Conservation (phyloP, 257 asterid genomes). For the Solanum habrochaites region DNA sequence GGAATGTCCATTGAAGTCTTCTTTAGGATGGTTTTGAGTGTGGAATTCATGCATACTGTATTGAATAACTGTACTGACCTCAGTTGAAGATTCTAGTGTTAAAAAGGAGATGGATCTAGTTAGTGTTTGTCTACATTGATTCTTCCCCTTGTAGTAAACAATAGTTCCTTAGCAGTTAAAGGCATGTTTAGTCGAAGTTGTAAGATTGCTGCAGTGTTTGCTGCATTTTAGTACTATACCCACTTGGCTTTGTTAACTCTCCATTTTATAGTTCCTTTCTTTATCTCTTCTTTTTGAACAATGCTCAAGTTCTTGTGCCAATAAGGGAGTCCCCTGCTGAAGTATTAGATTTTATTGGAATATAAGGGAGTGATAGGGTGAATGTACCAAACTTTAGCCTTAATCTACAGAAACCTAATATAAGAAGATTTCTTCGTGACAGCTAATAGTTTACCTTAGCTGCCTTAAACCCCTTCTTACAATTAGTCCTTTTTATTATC, state of each 20-base stretch:
- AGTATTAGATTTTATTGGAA: neutral
- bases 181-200: neutral
- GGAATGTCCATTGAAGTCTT: neutral
- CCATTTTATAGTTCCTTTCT: neutral
- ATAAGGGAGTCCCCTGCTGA: neutral
- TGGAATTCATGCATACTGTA: neutral
- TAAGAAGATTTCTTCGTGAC: neutral
- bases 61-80: neutral
- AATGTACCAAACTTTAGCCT: neutral
- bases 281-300: neutral
- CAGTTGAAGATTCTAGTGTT: neutral
- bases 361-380: neutral
- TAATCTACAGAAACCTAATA: neutral
- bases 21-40: neutral
- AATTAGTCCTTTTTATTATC: neutral
- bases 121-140: neutral
- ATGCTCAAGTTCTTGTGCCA: neutral
- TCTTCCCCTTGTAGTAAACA: neutral
- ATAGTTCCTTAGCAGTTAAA: neutral
- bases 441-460: neutral
- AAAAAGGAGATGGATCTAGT: neutral
- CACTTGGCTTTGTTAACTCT: neutral
- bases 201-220: neutral
- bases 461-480: neutral
- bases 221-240: neutral